A percentile compares a stretch with the other conserved stretches of the same genome.
These are phyloP conservation scores for Thinopyrum obtusiflorum DNA, from an alignment of 202 grass and related monocot species.

Conservation along the genomic window DNA sequence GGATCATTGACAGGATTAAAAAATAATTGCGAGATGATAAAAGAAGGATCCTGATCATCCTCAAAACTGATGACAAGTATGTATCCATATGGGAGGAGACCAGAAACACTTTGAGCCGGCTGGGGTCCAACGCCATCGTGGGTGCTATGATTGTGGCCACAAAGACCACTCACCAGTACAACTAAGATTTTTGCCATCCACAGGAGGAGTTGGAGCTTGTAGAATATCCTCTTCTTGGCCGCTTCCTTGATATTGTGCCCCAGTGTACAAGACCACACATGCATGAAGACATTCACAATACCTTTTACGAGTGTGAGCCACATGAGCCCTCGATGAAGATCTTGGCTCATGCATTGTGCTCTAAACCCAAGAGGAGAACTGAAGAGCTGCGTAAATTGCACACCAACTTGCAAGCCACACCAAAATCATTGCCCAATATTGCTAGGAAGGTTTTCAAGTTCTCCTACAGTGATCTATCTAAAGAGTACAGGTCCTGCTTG, in stretches of 20 bases:
- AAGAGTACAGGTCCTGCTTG: neutral
- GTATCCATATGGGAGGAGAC: neutral
- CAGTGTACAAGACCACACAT: too few relatives aligned
- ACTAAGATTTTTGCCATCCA: neutral
- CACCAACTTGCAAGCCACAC: neutral
- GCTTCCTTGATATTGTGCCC: neutral
- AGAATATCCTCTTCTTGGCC: neutral
- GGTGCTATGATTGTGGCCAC: neutral
- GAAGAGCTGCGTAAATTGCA: neutral
- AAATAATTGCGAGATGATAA: neutral
- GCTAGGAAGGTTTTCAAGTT: neutral
- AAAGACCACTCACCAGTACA: neutral
- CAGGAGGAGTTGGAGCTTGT: accelerated
- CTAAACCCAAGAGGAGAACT: neutral
- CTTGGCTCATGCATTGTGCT: neutral
- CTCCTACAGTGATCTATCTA: neutral
- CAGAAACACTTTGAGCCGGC: neutral
- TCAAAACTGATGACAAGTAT: neutral
- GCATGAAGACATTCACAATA: neutral
- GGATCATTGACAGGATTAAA: neutral
- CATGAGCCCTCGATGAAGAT: neutral
- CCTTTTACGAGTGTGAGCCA: neutral
- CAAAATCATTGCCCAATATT: neutral
- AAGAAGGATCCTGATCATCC: neutral
- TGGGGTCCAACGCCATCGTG: neutral